Percentiles rank a stretch among this genome's conserved stretches.
Conservation (phyloP, 202 grass and related monocot genomes). For the Cymbopogon flexuosus region DNA sequence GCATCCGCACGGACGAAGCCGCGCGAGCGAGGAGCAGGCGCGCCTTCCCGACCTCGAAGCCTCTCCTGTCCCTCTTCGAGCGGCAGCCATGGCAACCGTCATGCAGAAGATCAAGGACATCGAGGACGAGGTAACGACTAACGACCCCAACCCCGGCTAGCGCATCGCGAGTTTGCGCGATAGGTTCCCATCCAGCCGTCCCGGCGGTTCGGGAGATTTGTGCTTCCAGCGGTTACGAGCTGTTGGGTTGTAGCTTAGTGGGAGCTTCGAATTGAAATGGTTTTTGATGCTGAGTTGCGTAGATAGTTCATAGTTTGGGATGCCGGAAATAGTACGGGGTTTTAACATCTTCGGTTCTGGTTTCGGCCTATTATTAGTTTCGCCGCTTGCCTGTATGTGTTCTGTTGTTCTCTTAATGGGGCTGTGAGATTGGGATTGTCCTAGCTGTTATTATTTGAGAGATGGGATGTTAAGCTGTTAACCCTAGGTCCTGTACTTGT, state of each 20-base stretch:
- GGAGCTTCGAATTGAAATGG: conserved; percentile 11
- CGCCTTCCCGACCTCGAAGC: background rate
- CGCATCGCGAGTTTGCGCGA: background rate
- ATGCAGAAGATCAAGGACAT: conserved; percentile 99
- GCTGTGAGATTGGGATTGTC: background rate
- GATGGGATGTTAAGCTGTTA: background rate
- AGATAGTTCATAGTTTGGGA: background rate
- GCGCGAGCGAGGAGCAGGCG: background rate
- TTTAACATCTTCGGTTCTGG: background rate
- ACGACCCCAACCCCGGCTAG: background rate
- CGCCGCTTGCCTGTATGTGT: background rate
- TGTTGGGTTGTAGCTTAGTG: background rate
- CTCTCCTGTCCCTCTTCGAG: no score
- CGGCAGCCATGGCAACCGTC: conserved; percentile 72
- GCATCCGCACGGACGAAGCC: conserved; percentile 27
- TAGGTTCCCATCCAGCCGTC: background rate
- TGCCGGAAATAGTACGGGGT: background rate
- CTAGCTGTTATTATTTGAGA: background rate
- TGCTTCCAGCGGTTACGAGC: background rate
- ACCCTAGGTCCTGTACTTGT: background rate
- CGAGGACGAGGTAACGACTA: conserved; percentile 76
- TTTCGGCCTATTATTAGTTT: background rate
- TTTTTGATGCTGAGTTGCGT: background rate
- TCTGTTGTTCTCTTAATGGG: background rate
- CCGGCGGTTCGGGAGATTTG: background rate